Base-by-base conservation (phyloP, 805 yeast genomes). In the Hanseniaspora lachancei region DNA sequence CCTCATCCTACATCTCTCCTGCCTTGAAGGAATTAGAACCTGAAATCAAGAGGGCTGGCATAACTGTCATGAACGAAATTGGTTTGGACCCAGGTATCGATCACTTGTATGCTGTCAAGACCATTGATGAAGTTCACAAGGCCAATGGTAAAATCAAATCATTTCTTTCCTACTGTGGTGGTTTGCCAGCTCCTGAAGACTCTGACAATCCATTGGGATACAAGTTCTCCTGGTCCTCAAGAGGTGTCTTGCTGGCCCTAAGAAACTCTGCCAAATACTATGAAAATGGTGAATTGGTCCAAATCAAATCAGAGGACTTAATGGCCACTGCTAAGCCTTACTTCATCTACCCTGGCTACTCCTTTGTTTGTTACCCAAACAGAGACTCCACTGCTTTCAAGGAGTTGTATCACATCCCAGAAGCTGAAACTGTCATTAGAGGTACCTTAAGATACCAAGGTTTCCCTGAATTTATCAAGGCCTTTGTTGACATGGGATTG, bases 61-160 rank as follows among this genome's bases (percentile, higher is more conserved):
- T 93, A 65, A 81, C 91, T 54, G 97, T 93, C 46, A 88, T 93
- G 95, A 93, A 93, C 75, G 98, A 93, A 76, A 93, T 93, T 63
- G 98, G 98, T 66, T 79, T 93, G 70, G 98, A 93, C 71, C 98
- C 98, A 61, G 98, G 98, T 79, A 78, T 93, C 63, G 98, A 93
- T 73, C 98, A 93, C 74, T 80, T 93, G 72, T 93, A 93, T 70
- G 98, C 98, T 51, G 95, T 93, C 70, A 93, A 93, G 80, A 88
- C 97, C 63, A 87, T 93, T 68, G 95, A 87, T 68, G 98, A 93
- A 74, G 97, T 93, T 58, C 98, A 93, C 76, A 74, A 75, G 62
- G 79, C 77, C 29, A 87, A 87, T 61, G 98, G 98, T 69, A 86
- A 93, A 76, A 86, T 93, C 74, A 86, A 79, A 68, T 85, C 95